Evolutionary conservation across 2,329 filamentous ascomycete genomes (phyloP).

Genomic region (Diaporthe citriasiana): DNA sequence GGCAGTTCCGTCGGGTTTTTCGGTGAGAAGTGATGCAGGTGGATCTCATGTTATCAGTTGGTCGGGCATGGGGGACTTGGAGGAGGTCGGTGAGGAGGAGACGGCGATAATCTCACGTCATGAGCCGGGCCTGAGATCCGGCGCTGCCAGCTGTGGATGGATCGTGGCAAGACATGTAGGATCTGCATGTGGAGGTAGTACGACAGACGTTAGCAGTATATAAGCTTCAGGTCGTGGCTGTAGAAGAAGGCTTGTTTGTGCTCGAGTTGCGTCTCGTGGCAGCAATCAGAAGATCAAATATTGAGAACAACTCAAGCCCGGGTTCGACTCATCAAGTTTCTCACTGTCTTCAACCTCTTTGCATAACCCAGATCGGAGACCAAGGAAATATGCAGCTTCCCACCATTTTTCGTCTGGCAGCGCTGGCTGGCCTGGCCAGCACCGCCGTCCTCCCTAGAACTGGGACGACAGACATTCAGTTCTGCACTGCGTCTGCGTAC

Average conservation of each 20-base stretch:
- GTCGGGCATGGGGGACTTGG: neutral
- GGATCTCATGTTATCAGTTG: neutral
- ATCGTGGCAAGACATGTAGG: neutral
- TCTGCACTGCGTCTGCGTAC: slow-evolving; percentile 33
- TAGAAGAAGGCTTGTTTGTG: neutral
- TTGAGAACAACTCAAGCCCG: neutral
- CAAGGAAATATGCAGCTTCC: neutral
- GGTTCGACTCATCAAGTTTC: too few relatives aligned
- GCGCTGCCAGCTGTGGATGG: neutral
- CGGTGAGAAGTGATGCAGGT: neutral
- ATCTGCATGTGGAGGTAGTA: slow-evolving; percentile 1
- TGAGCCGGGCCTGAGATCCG: neutral
- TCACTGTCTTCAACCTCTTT: too few relatives aligned
- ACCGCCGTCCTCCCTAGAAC: neutral
- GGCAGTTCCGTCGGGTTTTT: too few relatives aligned
- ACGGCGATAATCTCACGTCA: slow-evolving; percentile 13
- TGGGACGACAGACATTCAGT: slow-evolving; percentile 19
- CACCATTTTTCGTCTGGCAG: neutral
- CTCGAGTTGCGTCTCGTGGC: neutral
- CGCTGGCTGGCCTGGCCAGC: neutral
- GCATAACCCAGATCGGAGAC: neutral
- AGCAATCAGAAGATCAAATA: neutral
- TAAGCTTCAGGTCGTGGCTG: slow-evolving; percentile 25
- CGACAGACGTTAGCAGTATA: slow-evolving; percentile 19
- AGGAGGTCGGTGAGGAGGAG: neutral